phyloP scores from a whole-genome alignment of 805 yeast species.

The Metschnikowia bowlesiae region DNA sequence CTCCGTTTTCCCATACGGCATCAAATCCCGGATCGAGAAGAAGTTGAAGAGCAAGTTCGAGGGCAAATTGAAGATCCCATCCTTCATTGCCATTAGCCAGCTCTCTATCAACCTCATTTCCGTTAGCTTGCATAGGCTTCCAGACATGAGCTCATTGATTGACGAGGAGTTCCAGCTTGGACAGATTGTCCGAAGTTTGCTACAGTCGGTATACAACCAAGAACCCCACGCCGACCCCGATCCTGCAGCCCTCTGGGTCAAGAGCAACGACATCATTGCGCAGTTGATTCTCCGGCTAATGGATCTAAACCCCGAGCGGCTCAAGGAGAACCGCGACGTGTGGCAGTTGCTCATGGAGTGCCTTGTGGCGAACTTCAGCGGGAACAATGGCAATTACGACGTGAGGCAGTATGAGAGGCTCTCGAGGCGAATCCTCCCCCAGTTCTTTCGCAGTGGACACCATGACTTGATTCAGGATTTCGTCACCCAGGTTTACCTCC shows the following conservation, averaged over 20 bases:
- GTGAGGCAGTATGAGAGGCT: conserved; percentile 40
- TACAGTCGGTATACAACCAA: conserved; percentile 49
- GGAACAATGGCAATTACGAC: conserved; percentile 42
- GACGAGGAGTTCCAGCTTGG: conserved; percentile 41
- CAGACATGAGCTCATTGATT: conserved; percentile 33
- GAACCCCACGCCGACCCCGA: conserved; percentile 27
- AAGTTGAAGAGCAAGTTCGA: conserved; percentile 42
- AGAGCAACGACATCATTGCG: conserved; percentile 42
- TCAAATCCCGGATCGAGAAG: conserved; percentile 51
- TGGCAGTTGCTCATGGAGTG: conserved; percentile 44
- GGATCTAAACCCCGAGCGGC: conserved; percentile 8
- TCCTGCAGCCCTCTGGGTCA: conserved; percentile 47
- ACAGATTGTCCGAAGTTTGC: conserved; percentile 40
- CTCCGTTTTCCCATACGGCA: conserved; percentile 56
- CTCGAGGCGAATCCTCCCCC: conserved; percentile 39
- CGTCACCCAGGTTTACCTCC: conserved; percentile 48
- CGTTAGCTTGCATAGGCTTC: conserved; percentile 27
- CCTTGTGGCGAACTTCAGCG: conserved; percentile 37
- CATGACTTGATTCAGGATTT: conserved; percentile 36
- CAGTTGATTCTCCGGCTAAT: conserved; percentile 30
- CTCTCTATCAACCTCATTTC: conserved; percentile 40
- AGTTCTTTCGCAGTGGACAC: conserved; percentile 21
- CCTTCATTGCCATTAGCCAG: conserved; percentile 58
- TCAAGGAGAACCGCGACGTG: conserved; percentile 17
- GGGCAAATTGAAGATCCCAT: conserved; percentile 47